Evolutionary conservation across 106 monocot species (phyloP), one percentile per base, ranked within the genome.

Genomic region (Alisma plantagoaquatica): DNA sequence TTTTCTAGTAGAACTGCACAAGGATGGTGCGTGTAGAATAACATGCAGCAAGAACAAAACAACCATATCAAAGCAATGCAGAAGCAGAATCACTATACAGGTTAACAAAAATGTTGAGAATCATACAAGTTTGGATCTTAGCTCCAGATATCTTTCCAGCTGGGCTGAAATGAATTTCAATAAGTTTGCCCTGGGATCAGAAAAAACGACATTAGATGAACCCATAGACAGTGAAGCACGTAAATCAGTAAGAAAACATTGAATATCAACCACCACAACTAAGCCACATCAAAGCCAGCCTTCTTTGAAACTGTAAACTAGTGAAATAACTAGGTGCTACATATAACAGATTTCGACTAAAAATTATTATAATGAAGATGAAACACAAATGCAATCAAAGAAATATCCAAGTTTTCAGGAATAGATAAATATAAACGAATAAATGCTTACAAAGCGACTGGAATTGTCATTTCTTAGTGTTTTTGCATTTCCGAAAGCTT

Each of bases 401-500:
- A 48, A 18, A 48, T 23, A 23, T 10, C 23, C 23, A 51, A 51
- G n/a, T 52, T 52, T 2, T 5, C 10, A 23, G 9, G 23, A 1
- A 52, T 28, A 29, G 3, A 15, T 11, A 29, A 29, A 21, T 26
- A 51, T 14, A 51, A 23, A 0, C 3, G 5, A 2, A 51, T 21
- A 10, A 51, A 1, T 25, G 2, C 98, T 90, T 75, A 98, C 98
- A 75, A 98, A 98, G 23, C 98, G 90, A 73, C 98, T 98, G 23
- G 98, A 98, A 63, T 98, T 98, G 53, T 90, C 84, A 69, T 98
- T 98, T 67, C 82, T 78, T 58, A 68, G 62, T 27, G 98, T 98
- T 65, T 90, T 98, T 51, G 98, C 90, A 64, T 98, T 98, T 35
- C 98, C 98, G 75, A 98, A 90, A 49, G 98, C 90, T 72, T 98